Evolutionary conservation across 1,139 yeast species (phyloP), one percentile per base, ranked within the genome.

Genomic region (Schizosaccharomyces versatilis): DNA sequence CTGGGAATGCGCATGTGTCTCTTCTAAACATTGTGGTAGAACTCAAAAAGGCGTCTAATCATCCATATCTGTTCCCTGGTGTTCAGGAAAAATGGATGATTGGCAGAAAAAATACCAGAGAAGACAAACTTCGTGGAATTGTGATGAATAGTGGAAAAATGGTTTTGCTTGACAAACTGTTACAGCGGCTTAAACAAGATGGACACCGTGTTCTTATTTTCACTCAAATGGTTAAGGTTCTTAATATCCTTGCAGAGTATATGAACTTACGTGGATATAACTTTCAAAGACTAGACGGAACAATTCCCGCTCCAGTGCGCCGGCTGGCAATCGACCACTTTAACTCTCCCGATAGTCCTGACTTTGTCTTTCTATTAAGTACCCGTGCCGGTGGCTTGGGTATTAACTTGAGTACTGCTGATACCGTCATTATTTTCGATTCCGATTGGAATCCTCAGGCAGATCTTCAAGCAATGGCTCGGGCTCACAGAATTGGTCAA

Each of bases 361-460:
- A 93, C 67, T 90, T 88, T 67, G 94, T 82, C 2, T 93, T 93
- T 61, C 69, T 93, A 63, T 72, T 93, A 56, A 82, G 94, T 47
- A 93, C 99, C 0, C 79, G 99, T 71, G 99, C 98, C 32, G 99
- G 99, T 72, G 99, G 99, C 55, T 73, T 90, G 60, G 99, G 99
- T 68, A 93, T 90, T 66, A 90, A 90, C 66, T 74, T 93, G 66
- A 90, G 90, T 97, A 90, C 98, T 5, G 98, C 99, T 3, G 99
- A 90, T 65, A 90, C 98, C 5, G 99, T 90, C 41, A 84, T 90
- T 62, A 86, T 90, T 49, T 90, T 90, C 69, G 99, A 90, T 69
- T 84, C 95, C 12, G 99, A 90, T 71, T 90, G 99, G 99, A 90
- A 90, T 65, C 97, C 97, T 1, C 97, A 90, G 68, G 97, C 97